phyloP scores from a whole-genome alignment of 306 rosid genomes.

The Gleditsia sinensis region DNA sequence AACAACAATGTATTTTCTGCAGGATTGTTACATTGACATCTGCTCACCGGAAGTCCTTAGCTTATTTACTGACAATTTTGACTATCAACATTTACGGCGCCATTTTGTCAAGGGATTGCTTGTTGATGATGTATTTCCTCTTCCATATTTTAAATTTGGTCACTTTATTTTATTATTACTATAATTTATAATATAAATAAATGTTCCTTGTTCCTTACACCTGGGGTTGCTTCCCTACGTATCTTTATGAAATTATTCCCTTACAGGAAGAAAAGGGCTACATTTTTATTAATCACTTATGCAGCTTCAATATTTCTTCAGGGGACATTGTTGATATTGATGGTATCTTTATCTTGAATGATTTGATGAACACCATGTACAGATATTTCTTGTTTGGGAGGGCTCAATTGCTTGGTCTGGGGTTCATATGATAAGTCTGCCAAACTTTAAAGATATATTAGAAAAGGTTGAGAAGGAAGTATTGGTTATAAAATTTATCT shows the following conservation, averaged over 20 bases:
- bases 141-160: constrained; percentile 24
- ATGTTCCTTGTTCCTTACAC: neutral
- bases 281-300: constrained; percentile 14
- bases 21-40: constrained; percentile 97
- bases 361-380: neutral
- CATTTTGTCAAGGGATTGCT: constrained; percentile 98
- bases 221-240: neutral
- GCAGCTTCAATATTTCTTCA: constrained; percentile 5
- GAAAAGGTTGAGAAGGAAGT: neutral
- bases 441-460: neutral
- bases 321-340: neutral
- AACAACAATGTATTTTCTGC: constrained; percentile 41
- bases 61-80: constrained; percentile 95
- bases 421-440: neutral
- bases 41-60: constrained; percentile 98
- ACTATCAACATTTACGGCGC: constrained; percentile 96
- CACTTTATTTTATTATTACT: constrained; percentile 22
- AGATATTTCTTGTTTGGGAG: neutral
- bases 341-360: neutral
- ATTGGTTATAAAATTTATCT: neutral
- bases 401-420: neutral
- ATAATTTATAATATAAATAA: neutral
- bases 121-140: constrained; percentile 75
- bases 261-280: neutral
- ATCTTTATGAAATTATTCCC: constrained; percentile 30